Conservation (phyloP, 371 early-diverging fungal species). For the Haplosporangium sp. region DNA sequence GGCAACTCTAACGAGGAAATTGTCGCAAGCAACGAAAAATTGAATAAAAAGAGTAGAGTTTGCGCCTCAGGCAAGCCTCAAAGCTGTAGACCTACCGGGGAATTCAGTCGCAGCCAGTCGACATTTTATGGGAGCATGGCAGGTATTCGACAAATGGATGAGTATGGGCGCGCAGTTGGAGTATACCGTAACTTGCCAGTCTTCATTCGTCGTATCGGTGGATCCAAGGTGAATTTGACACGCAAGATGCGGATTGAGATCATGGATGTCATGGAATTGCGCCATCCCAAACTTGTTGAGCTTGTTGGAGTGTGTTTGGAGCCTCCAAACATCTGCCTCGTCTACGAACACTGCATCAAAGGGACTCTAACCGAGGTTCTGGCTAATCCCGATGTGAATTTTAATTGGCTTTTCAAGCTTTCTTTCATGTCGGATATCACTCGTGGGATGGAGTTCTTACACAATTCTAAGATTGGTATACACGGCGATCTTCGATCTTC, state of each 20-base stretch:
- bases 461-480: slow-evolving; percentile 60
- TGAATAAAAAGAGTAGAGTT: not conserved
- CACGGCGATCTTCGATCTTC: slow-evolving; percentile 63
- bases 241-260: slow-evolving; percentile 42
- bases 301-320: slow-evolving; percentile 61
- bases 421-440: slow-evolving; percentile 62
- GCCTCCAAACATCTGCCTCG: slow-evolving; percentile 57
- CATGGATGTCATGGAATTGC: slow-evolving; percentile 56
- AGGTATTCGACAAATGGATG: slow-evolving; percentile 51
- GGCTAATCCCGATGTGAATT: slow-evolving; percentile 60
- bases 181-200: slow-evolving; percentile 53
- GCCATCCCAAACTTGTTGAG: slow-evolving; percentile 61
- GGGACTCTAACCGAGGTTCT: slow-evolving; percentile 61
- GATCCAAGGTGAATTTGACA: slow-evolving; percentile 44
- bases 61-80: not conserved
- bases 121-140: slow-evolving; percentile 43
- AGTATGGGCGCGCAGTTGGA: slow-evolving; percentile 42
- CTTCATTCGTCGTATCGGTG: slow-evolving; percentile 50
- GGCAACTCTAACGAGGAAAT: slow-evolving; percentile 26
- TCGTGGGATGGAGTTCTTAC: slow-evolving; percentile 62
- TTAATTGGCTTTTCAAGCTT: slow-evolving; percentile 65
- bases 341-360: slow-evolving; percentile 60
- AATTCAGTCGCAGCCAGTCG: slow-evolving; percentile 47
- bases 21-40: not conserved
- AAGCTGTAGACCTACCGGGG: slow-evolving; percentile 18